phyloP scores from a whole-genome alignment of 495 filamentous ascomycete species.

The Podospora anserina region DNA sequence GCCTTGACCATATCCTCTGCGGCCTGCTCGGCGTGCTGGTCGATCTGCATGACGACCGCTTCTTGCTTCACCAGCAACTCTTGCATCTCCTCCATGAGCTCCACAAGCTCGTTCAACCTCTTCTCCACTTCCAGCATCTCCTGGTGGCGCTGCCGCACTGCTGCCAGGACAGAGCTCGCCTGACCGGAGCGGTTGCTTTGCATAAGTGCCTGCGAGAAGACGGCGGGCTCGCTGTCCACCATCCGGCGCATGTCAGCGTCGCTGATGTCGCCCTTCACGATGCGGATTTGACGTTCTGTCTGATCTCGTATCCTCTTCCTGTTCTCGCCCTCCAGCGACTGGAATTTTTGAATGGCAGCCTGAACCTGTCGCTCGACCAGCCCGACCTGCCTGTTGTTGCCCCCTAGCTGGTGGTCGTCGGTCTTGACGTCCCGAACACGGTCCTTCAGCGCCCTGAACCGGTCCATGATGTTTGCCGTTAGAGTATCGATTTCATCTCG shows the following conservation, averaged over 20 bases:
- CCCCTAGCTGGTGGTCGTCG: conserved; percentile 66
- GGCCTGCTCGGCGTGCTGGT: conserved; percentile 76
- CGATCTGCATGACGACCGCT: conserved; percentile 68
- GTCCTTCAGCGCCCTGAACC: conserved; percentile 70
- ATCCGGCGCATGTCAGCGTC: conserved; percentile 77
- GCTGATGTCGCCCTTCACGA: conserved; percentile 71
- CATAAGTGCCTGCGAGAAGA: conserved; percentile 79
- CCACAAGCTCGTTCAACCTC: conserved; percentile 77
- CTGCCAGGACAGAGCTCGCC: conserved; percentile 70
- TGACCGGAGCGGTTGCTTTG: conserved; percentile 71
- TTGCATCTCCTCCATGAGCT: conserved; percentile 76
- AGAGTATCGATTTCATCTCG: conserved; percentile 58
- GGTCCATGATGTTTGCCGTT: conserved; percentile 69
- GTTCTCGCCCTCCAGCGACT: conserved; percentile 70
- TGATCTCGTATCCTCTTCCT: conserved; percentile 74
- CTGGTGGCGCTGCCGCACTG: conserved; percentile 77
- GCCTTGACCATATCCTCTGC: conserved; percentile 73
- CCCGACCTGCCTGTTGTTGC: conserved; percentile 74
- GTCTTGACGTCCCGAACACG: conserved; percentile 76
- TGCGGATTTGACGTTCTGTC: conserved; percentile 82
- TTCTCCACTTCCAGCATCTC: conserved; percentile 89
- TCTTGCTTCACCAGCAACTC: conserved; percentile 84
- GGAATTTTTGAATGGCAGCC: conserved; percentile 74
- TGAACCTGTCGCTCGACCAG: conserved; percentile 75
- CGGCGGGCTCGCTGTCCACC: conserved; percentile 64